These are phyloP conservation scores for Amylocarpus encephaloides DNA, from an alignment of 2,329 filamentous ascomycete species.

Conservation along the genomic window DNA sequence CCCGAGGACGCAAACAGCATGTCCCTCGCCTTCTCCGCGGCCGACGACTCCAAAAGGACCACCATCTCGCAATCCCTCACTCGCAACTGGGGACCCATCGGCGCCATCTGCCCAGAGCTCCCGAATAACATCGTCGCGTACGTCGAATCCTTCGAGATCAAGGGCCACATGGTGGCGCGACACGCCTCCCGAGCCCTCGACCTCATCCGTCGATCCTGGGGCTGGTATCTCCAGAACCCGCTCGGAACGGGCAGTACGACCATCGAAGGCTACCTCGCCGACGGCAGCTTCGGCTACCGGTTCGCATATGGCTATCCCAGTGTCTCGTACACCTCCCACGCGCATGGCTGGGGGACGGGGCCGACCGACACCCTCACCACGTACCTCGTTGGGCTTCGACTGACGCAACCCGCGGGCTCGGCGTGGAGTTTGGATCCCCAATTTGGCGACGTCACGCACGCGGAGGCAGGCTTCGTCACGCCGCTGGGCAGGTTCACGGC, in stretches of 20 bases:
- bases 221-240: constrained; percentile 51
- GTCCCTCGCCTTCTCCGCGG: constrained; percentile 35
- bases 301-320: constrained; percentile 44
- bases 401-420: constrained; percentile 33
- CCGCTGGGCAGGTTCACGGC: constrained; percentile 35
- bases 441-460: constrained; percentile 34
- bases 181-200: constrained; percentile 46
- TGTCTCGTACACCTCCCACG: constrained; percentile 39
- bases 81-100: constrained; percentile 45
- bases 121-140: constrained; percentile 53
- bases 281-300: constrained; percentile 53
- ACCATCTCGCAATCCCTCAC: constrained; percentile 24
- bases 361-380: constrained; percentile 42
- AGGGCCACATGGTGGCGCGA: constrained; percentile 46
- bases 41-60: constrained; percentile 33
- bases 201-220: constrained; percentile 51
- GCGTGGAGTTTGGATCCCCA: constrained; percentile 36
- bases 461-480: constrained; percentile 37
- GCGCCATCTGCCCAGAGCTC: constrained; percentile 49
- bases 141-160: constrained; percentile 52
- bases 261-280: constrained; percentile 50
- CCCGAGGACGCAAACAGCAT: constrained; percentile 57
- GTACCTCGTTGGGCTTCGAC: constrained; percentile 37
- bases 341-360: constrained; percentile 45
- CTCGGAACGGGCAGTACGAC: constrained; percentile 53